These are phyloP conservation scores for Candida sp. DNA, from an alignment of 1,139 yeast genomes.

Conservation along the genomic window DNA sequence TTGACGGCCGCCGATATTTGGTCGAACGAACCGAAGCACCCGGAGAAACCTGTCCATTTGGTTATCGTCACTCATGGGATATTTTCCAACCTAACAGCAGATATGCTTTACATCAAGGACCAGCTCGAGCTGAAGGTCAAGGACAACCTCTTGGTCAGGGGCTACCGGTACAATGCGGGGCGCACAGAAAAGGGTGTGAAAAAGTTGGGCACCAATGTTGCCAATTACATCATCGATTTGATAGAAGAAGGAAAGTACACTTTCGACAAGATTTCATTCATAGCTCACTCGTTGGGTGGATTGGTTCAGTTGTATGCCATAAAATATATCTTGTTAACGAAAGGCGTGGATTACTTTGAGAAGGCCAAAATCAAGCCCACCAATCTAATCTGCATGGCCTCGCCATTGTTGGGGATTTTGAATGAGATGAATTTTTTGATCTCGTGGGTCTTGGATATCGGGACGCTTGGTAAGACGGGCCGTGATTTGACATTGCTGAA, in stretches of 20 bases:
- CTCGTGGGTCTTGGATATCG: conserved; percentile 81
- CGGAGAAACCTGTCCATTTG: conserved; percentile 63
- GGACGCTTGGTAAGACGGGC: conserved; percentile 92
- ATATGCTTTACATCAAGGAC: conserved; percentile 86
- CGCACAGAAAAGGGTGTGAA: conserved; percentile 90
- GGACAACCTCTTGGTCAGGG: conserved; percentile 77
- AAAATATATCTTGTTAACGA: conserved; percentile 66
- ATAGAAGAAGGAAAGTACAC: conserved; percentile 39
- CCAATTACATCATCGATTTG: conserved; percentile 67
- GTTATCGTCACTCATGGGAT: conserved; percentile 89
- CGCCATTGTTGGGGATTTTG: conserved; percentile 84
- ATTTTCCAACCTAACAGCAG: conserved; percentile 89
- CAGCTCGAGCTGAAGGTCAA: conserved; percentile 62
- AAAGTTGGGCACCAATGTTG: conserved; percentile 79
- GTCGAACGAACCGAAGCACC: conserved; percentile 51
- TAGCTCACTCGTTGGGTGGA: conserved; percentile 96
- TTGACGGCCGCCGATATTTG: conserved; percentile 72
- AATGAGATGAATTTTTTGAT: conserved; percentile 89
- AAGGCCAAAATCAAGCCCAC: conserved; percentile 57
- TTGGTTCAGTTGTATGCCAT: conserved; percentile 88
- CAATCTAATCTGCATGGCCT: conserved; percentile 81
- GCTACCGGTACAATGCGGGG: conserved; percentile 84
- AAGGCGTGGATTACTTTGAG: conserved; percentile 59
- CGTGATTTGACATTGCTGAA: conserved; percentile 76
- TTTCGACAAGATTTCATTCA: conserved; percentile 73